Evolutionary conservation across 768 basidiomycete genomes (phyloP), one percentile per base, ranked within the genome.

Genomic region (Fomitopsis serialis): DNA sequence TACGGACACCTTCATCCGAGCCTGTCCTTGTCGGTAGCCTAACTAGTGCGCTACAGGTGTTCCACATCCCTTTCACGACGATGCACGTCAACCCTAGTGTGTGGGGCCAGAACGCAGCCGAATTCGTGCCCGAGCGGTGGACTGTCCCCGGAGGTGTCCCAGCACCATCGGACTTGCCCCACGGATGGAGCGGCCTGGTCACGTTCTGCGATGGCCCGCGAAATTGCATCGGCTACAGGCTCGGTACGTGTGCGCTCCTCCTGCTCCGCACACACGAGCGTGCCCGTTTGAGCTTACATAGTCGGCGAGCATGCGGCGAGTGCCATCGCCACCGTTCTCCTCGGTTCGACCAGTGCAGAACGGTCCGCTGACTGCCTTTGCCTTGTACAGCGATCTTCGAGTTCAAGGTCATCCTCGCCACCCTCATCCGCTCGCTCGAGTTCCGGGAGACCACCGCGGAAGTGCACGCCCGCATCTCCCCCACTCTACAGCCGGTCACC

Each of bases 141-240:
- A 44, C 66, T 6, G 61, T 61, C 35, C 61, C 65, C 11, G 57
- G 53, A 13, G 65, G 65, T 35, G 56, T 70, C 5, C 67, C 68
- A 29, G 24, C 68, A 17, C 54, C 63, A 19, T 53, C 60, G 29
- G 57, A 66, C 19, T 63, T 72, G 15, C 68, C 72, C 35, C 45
- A 58, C 52, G 75, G 74, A 12, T 75, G 71, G 69, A 68, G 67
- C 47, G 66, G 66, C 15, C 55, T 72, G 12, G 58, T 69, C 13
- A 64, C 74, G 27, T 77, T 77, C 63, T 66, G 66, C 53, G 74
- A 75, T 54, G 75, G 75, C 3, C 73, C 73, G 12, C 56, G 74
- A 21, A 72, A 67, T 46, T 76, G 75, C 60, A 60, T 75, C 53
- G 74, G 74, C 21, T 73, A 68, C 63, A 63, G 73, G 8, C 61